Base-by-base conservation (phyloP, 1,284 basidiomycete species). In the Pisolithus thermaeus region DNA sequence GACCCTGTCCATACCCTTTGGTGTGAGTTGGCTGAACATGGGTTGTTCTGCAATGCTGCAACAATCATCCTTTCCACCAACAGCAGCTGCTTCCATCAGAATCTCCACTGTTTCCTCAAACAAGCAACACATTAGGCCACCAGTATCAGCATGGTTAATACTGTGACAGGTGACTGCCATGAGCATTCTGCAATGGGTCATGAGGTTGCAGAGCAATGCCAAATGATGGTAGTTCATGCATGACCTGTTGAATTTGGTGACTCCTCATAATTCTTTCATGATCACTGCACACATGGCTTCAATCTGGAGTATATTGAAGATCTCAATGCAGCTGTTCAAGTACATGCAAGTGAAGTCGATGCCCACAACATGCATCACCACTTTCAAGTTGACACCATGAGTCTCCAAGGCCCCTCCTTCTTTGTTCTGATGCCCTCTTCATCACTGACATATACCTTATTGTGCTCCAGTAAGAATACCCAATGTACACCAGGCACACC, bases 211-310 rank as follows among this genome's bases (percentile, higher is more conserved):
- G 18, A 20, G 18, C 18, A 20, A 20, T 1, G 94, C 91, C 51
- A 98, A 77, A 70, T 99, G 97, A 51, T 96, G 87, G 73, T 97
- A 99, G 73, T 99, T 99, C 76, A 99, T 96, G 66, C 97, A 97
- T 18, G 98, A 79, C 3, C 96, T 96, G 68, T 97, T 96, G 73
- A 97, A 97, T 72, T 97, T 94, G 72, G 99, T 97, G 66, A 98
- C 96, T 53, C 83, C 80, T 62, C 92, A 85, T 53, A 98, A 72
- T 69, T 99, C 97, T 72, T 81, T 90, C 77, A 97, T 85, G 60
- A 99, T 87, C 12, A 93, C 23, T 39, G 84, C 91, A 12, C 96
- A 87, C 14, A 93, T 94, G 20, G 95, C 97, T 72, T 99, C 97
- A 63, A 99, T 98, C 64, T 97, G 97, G 48, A 99, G 80, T n/a